phyloP scores from a whole-genome alignment of 129 eudicot species.

The Dittrichia graveolens region DNA sequence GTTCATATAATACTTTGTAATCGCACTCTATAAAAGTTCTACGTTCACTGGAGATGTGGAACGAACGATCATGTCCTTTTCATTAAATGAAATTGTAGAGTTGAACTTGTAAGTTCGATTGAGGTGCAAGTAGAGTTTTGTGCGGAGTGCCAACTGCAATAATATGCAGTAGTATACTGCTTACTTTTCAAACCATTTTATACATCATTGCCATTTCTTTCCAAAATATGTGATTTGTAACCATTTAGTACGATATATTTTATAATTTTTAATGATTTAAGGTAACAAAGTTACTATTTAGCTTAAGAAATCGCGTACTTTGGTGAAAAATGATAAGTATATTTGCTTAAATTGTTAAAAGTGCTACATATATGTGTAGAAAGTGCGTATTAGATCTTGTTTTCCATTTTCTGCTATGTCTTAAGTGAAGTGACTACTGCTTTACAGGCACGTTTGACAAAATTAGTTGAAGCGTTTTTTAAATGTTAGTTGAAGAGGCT shows the following conservation, averaged over 20 bases:
- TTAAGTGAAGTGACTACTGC: too few species aligned
- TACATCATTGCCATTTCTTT: neutral
- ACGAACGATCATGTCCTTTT: neutral
- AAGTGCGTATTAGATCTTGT: neutral
- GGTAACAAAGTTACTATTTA: neutral
- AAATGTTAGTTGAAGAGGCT: too few species aligned
- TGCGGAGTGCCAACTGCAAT: neutral
- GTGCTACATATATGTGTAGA: too few species aligned
- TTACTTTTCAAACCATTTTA: neutral
- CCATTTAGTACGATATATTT: neutral
- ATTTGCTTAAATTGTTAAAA: too few species aligned
- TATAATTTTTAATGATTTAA: neutral
- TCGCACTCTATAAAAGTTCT: conserved; percentile 16
- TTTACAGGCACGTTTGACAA: too few species aligned
- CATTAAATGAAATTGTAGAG: conserved; percentile 12
- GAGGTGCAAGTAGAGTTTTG: neutral
- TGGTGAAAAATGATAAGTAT: too few species aligned
- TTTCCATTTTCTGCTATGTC: neutral
- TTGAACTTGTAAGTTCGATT: neutral
- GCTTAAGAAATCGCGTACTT: too few species aligned
- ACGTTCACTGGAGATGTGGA: conserved; percentile 16
- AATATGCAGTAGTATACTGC: neutral
- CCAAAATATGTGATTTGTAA: neutral
- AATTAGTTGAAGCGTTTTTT: too few species aligned
- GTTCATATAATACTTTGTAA: conserved; percentile 44